phyloP scores from a whole-genome alignment of 1,284 basidiomycete species.

The Ustilago trichophora region DNA sequence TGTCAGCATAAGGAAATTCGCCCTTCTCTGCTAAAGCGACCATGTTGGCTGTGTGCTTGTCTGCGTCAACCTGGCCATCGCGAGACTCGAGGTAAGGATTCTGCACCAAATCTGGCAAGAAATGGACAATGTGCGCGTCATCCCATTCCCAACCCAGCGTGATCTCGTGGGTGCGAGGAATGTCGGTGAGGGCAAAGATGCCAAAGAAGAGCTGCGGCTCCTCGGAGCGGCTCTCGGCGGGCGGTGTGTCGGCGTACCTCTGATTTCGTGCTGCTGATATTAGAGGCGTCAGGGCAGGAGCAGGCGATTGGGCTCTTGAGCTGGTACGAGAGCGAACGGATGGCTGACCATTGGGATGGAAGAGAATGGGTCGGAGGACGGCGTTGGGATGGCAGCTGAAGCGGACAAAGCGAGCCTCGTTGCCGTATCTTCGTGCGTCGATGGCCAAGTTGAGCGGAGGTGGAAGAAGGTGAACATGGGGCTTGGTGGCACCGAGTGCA shows the following conservation, averaged over 20 bases:
- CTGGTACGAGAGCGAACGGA: constrained; percentile 30
- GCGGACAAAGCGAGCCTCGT: constrained; percentile 78
- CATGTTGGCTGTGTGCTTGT: constrained; percentile 43
- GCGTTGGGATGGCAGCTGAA: constrained; percentile 90
- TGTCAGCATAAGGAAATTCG: constrained; percentile 62
- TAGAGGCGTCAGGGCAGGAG: constrained; percentile 5
- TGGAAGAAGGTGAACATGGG: constrained; percentile 81
- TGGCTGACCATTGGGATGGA: constrained; percentile 62
- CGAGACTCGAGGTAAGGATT: constrained; percentile 55
- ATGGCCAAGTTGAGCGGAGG: constrained; percentile 82
- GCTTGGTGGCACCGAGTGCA: constrained; percentile 70
- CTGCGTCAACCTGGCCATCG: constrained; percentile 19
- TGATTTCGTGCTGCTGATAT: constrained; percentile 14
- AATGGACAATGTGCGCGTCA: constrained; percentile 86
- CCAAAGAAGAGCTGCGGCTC: constrained; percentile 76
- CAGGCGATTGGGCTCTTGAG: constrained; percentile 30
- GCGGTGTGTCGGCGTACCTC: constrained; percentile 45
- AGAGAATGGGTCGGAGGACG: constrained; percentile 80
- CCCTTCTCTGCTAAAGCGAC: constrained; percentile 51
- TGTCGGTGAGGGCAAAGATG: constrained; percentile 81
- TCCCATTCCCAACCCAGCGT: constrained; percentile 97
- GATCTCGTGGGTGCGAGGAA: constrained; percentile 84
- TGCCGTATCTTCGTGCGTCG: constrained; percentile 82
- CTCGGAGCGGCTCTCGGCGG: constrained; percentile 53
- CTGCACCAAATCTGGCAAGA: constrained; percentile 77